These are phyloP conservation scores for Daucus carota DNA, from an alignment of 129 eudicot species.

Conservation along the genomic window DNA sequence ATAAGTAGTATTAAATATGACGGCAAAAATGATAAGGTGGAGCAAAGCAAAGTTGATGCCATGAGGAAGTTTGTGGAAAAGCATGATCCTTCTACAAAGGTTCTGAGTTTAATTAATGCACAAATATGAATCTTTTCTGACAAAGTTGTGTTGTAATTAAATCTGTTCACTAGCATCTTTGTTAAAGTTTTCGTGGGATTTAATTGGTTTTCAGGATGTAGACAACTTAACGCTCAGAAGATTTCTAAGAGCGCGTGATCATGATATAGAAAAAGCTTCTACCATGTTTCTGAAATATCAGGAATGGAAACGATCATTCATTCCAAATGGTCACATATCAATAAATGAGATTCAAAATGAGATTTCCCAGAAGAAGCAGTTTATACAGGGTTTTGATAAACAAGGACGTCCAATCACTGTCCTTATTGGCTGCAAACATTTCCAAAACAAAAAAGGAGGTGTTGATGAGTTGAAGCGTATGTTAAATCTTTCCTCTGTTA, in stretches of 20 bases:
- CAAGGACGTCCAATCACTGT: conserved; percentile 53
- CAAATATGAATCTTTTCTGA: background rate
- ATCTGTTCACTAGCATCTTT: background rate
- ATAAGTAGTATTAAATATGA: background rate
- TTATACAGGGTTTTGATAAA: conserved; percentile 61
- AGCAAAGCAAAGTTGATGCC: conserved; percentile 34
- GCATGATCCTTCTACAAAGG: conserved; percentile 65
- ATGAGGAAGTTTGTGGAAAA: conserved; percentile 54
- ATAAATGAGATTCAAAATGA: conserved; percentile 45
- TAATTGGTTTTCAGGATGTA: conserved; percentile 41
- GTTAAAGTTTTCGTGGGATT: background rate
- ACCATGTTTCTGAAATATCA: conserved; percentile 57
- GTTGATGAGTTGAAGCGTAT: conserved; percentile 51
- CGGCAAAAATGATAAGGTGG: conserved; percentile 18
- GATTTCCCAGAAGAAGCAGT: conserved; percentile 60
- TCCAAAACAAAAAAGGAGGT: conserved; percentile 32
- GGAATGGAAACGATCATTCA: conserved; percentile 49
- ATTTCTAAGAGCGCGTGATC: conserved; percentile 85
- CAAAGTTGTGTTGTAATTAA: background rate
- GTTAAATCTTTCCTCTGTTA: conserved; percentile 13
- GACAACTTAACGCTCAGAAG: conserved; percentile 65
- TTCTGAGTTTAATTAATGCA: background rate
- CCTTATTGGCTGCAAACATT: conserved; percentile 43
- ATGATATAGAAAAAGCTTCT: conserved; percentile 57
- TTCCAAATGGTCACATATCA: conserved; percentile 67